These are phyloP conservation scores for Aegilops umbellulata DNA, from an alignment of 176 grass and related monocot genomes.

Conservation along the genomic window DNA sequence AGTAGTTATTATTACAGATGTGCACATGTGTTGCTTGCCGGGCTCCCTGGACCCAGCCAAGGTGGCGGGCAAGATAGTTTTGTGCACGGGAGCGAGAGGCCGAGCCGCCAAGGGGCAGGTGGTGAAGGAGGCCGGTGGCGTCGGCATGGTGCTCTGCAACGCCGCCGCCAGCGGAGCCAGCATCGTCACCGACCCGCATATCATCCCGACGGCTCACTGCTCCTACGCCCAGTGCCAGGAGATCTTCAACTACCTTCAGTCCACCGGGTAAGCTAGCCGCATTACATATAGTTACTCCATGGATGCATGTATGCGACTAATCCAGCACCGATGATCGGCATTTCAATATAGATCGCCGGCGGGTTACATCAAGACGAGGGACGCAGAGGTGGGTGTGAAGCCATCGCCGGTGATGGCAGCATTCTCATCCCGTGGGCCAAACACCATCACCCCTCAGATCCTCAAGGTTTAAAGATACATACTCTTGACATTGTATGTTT, in stretches of 20 bases:
- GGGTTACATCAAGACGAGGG: conserved; percentile 37
- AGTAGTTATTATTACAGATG: neutral
- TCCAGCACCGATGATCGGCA: no score
- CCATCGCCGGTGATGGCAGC: conserved; percentile 57
- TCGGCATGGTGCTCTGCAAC: conserved; percentile 67
- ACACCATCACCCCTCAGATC: conserved; percentile 34
- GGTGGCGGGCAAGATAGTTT: conserved; percentile 51
- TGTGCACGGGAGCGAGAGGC: conserved; percentile 53
- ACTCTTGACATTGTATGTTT: no score
- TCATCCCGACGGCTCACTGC: conserved; percentile 59
- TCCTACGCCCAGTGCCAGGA: conserved; percentile 33
- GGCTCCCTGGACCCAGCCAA: conserved; percentile 51
- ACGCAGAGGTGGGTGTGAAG: conserved; percentile 33
- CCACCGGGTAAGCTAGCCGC: conserved; percentile 23
- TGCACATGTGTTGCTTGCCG: conserved; percentile 13
- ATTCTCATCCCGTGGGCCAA: conserved; percentile 70
- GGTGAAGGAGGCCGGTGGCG: conserved; percentile 52
- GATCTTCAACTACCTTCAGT: conserved; percentile 33
- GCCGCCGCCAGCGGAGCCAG: conserved; percentile 2
- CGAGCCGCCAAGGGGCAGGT: conserved; percentile 39
- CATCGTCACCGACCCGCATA: conserved; percentile 38
- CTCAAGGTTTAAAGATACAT: neutral
- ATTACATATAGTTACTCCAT: no score
- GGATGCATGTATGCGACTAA: no score
- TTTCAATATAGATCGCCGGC: neutral